phyloP scores from a whole-genome alignment of 2,329 filamentous ascomycete species.

The Berkeleyomyces basicola region DNA sequence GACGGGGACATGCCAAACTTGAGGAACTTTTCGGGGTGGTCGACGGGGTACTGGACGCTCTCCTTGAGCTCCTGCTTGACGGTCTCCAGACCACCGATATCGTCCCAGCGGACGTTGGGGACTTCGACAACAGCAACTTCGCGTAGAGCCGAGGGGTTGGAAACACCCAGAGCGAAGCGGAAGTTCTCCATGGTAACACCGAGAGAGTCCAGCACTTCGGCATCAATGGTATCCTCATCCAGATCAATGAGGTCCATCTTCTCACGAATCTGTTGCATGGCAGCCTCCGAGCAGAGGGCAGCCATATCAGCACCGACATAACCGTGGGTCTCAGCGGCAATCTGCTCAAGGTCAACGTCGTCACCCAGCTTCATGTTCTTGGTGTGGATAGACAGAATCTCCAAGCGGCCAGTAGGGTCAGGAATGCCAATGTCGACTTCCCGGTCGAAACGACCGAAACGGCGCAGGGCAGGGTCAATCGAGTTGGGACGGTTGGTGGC shows the following conservation, averaged over 20 bases:
- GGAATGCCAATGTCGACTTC: slow-evolving; percentile 98
- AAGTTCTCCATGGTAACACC: slow-evolving; percentile 99
- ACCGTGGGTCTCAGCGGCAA: slow-evolving; percentile 94
- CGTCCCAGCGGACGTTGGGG: slow-evolving; percentile 98
- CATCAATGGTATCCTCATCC: slow-evolving; percentile 97
- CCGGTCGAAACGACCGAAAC: slow-evolving; percentile 96
- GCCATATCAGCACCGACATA: slow-evolving; percentile 98
- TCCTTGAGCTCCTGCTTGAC: slow-evolving; percentile 99
- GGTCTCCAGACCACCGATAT: slow-evolving; percentile 92
- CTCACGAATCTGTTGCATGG: slow-evolving; percentile 99
- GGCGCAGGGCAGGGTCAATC: slow-evolving; percentile 90
- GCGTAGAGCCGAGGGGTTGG: slow-evolving; percentile 94
- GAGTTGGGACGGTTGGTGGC: slow-evolving; percentile 98
- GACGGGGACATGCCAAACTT: slow-evolving; percentile 98
- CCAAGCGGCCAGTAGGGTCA: slow-evolving; percentile 91
- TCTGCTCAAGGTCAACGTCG: slow-evolving; percentile 91
- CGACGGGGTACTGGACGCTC: slow-evolving; percentile 95
- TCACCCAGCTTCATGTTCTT: slow-evolving; percentile 99
- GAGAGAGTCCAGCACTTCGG: slow-evolving; percentile 92
- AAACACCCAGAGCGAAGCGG: slow-evolving; percentile 92
- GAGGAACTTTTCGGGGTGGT: slow-evolving; percentile 99
- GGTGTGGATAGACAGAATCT: slow-evolving; percentile 98
- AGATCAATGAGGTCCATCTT: slow-evolving; percentile 99
- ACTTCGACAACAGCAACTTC: slow-evolving; percentile 98
- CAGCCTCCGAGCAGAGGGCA: slow-evolving; percentile 94